Conservation (phyloP, 805 yeast species). For the Nakazawaea ambrosiae region DNA sequence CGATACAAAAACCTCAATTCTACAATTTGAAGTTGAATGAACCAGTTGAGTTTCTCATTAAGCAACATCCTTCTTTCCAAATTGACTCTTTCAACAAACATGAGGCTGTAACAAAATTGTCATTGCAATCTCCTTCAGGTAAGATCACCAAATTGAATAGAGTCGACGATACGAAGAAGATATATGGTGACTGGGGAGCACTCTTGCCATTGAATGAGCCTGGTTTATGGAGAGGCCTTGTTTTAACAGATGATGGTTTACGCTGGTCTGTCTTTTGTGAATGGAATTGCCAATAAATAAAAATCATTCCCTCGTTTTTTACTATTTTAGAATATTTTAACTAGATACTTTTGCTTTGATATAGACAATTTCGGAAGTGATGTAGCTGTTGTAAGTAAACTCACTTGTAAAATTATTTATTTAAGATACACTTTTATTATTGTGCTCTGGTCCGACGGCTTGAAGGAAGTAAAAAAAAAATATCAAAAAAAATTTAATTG, state of each 20-base stretch:
- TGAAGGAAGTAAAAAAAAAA: conserved; percentile 2
- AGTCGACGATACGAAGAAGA: conserved; percentile 33
- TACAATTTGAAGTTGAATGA: conserved; percentile 48
- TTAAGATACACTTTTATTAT: no score
- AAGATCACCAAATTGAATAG: conserved; percentile 55
- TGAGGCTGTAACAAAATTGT: conserved; percentile 46
- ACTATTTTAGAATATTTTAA: no score
- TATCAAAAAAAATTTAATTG: not conserved
- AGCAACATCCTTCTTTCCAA: conserved; percentile 49
- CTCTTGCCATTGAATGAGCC: conserved; percentile 55
- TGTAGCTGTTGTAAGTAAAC: not conserved
- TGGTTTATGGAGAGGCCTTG: conserved; percentile 82
- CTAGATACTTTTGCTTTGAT: not conserved
- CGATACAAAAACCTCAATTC: conserved; percentile 81
- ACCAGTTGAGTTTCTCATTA: conserved; percentile 57
- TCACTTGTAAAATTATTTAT: no score
- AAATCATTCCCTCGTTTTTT: not conserved
- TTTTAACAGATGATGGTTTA: conserved; percentile 66
- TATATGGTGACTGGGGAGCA: conserved; percentile 54
- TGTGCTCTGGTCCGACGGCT: no score
- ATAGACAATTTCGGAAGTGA: not conserved
- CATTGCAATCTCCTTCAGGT: conserved; percentile 81
- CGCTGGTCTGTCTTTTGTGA: conserved; percentile 90
- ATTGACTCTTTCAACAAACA: conserved; percentile 11
- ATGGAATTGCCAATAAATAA: conserved; percentile 53